Evolutionary conservation across 1,284 basidiomycete genomes (phyloP).

Genomic region (Neonothopanus nambi): DNA sequence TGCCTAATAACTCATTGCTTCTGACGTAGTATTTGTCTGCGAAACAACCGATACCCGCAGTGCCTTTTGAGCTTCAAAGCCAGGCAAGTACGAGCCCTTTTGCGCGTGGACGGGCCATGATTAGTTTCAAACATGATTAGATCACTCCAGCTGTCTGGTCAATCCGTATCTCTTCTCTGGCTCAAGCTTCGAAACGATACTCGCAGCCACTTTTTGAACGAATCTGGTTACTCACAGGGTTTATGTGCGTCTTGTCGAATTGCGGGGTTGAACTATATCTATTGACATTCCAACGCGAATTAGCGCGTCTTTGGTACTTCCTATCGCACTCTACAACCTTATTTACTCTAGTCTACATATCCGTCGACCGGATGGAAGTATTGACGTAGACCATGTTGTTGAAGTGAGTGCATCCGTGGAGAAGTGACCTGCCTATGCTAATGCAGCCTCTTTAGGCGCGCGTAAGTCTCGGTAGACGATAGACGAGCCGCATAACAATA

Average conservation of each 20-base stretch:
- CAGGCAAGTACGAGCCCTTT: constrained; percentile 22
- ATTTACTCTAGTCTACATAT: constrained; percentile 24
- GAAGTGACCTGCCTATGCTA: too few relatives aligned
- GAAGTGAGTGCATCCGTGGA: constrained; percentile 5
- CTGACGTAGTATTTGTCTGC: constrained; percentile 33
- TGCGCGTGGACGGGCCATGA: not conserved
- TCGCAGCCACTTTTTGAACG: constrained; percentile 48
- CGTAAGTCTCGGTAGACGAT: constrained; percentile 1
- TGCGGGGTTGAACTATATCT: not conserved
- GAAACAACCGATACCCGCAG: constrained; percentile 25
- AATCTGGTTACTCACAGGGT: constrained; percentile 38
- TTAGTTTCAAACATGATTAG: constrained; percentile 26
- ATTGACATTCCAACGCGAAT: not conserved
- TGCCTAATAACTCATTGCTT: not conserved
- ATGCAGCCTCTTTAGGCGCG: not conserved
- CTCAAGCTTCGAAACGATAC: constrained; percentile 40
- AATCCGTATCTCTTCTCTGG: constrained; percentile 40
- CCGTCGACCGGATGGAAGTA: not conserved
- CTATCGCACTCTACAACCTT: constrained; percentile 40
- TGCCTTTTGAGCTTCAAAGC: constrained; percentile 37
- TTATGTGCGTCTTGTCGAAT: constrained; percentile 37
- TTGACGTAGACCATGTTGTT: constrained; percentile 1
- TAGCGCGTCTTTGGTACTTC: constrained; percentile 43
- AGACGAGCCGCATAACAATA: constrained; percentile 3
- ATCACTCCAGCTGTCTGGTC: constrained; percentile 48